Evolutionary conservation across 2,329 filamentous ascomycete species (phyloP).

Genomic region (Aspergillus pseudoglaucus): DNA sequence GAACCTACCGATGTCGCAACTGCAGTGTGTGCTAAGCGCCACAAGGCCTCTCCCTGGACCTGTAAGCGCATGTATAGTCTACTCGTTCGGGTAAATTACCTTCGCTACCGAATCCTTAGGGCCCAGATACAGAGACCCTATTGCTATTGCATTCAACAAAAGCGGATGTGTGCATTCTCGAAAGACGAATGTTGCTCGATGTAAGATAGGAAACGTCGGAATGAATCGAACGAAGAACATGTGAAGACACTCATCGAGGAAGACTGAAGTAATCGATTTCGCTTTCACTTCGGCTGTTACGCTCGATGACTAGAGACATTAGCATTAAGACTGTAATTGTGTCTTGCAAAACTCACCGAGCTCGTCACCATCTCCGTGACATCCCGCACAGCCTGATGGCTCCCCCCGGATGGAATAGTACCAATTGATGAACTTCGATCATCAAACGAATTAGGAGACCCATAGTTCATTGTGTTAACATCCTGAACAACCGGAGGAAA

Average conservation of each 20-base stretch:
- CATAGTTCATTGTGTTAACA: slow-evolving; percentile 24
- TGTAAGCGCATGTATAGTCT: background rate
- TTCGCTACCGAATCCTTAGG: slow-evolving; percentile 39
- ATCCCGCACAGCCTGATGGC: slow-evolving; percentile 40
- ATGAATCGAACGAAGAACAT: slow-evolving; percentile 45
- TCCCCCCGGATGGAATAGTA: slow-evolving; percentile 35
- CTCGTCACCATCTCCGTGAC: slow-evolving; percentile 41
- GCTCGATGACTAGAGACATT: slow-evolving; percentile 30
- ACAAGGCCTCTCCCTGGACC: slow-evolving; percentile 36
- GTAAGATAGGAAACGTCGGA: slow-evolving; percentile 41
- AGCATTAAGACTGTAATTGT: no score
- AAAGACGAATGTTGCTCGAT: slow-evolving; percentile 41
- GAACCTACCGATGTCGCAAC: slow-evolving; percentile 35
- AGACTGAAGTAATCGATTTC: slow-evolving; percentile 40
- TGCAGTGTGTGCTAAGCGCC: slow-evolving; percentile 41
- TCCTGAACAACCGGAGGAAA: slow-evolving; percentile 29
- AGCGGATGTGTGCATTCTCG: slow-evolving; percentile 40
- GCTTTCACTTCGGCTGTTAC: slow-evolving; percentile 41
- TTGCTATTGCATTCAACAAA: slow-evolving; percentile 41
- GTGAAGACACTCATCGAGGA: slow-evolving; percentile 42
- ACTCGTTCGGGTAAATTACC: slow-evolving; percentile 6
- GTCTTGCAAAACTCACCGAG: slow-evolving; percentile 36
- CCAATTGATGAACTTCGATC: slow-evolving; percentile 32
- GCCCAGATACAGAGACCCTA: slow-evolving; percentile 41
- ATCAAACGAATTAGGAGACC: slow-evolving; percentile 31